Percentiles rank a stretch among this genome's conserved stretches.
Evolutionary conservation across 768 basidiomycete genomes (phyloP).

Genomic region (Mycena rosella): DNA sequence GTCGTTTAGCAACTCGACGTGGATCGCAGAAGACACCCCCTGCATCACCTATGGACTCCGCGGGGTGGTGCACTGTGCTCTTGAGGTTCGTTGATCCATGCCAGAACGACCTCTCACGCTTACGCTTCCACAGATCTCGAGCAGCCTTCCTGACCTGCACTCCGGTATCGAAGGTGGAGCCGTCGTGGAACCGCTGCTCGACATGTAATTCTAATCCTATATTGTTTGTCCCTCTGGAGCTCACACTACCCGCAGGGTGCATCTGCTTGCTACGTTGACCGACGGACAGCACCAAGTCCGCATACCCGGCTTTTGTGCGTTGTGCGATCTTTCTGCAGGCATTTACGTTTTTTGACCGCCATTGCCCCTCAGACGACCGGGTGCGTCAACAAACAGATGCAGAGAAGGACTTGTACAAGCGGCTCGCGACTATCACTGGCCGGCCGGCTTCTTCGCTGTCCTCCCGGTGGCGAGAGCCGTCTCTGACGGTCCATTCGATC

Average conservation of each 20-base stretch:
- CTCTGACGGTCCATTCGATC: conserved; percentile 89
- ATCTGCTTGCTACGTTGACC: conserved; percentile 79
- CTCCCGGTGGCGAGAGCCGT: conserved; percentile 91
- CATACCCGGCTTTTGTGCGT: conserved; percentile 88
- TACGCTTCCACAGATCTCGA: conserved; percentile 68
- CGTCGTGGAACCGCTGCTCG: conserved; percentile 89
- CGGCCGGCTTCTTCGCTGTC: conserved; percentile 76
- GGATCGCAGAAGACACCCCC: conserved; percentile 93
- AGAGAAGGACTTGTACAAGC: conserved; percentile 76
- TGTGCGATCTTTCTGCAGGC: not conserved
- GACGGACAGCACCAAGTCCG: conserved; percentile 69
- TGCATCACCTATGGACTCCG: conserved; percentile 96
- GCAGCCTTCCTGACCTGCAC: conserved; percentile 84
- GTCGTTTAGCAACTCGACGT: conserved; percentile 86
- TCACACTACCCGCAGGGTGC: conserved; percentile 66
- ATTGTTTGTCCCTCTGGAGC: not conserved
- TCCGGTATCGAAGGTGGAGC: conserved; percentile 96
- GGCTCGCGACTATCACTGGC: conserved; percentile 77
- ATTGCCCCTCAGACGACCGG: conserved; percentile 67
- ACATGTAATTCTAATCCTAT: conserved; percentile 70
- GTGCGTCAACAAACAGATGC: conserved; percentile 78
- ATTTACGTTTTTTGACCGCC: not conserved
- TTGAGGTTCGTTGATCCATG: conserved; percentile 63
- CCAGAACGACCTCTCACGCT: not conserved
- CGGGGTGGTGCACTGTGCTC: conserved; percentile 90